Evolutionary conservation across 2,329 filamentous ascomycete species (phyloP).

Genomic region (Talaromyces atroroseus): DNA sequence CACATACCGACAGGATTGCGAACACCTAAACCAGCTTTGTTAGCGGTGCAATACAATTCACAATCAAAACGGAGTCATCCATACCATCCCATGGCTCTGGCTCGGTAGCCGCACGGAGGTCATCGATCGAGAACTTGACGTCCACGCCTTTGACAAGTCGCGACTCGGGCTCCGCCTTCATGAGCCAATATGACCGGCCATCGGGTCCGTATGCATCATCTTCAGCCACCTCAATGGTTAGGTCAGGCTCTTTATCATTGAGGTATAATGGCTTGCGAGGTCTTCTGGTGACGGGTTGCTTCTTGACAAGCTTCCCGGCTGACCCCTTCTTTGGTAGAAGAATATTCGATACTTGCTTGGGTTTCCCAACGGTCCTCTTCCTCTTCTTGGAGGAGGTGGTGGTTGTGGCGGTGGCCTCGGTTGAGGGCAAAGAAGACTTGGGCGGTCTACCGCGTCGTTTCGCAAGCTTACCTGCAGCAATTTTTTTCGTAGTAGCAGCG

Average conservation of each 20-base stretch:
- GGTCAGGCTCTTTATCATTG: slow-evolving; percentile 17
- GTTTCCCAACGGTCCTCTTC: slow-evolving; percentile 22
- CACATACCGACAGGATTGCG: slow-evolving; percentile 38
- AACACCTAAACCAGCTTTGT: slow-evolving; percentile 34
- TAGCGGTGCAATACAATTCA: slow-evolving; percentile 13
- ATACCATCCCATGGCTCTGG: slow-evolving; percentile 90
- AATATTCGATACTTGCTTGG: background rate
- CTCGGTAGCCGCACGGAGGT: slow-evolving; percentile 63
- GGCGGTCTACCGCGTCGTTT: slow-evolving; percentile 12
- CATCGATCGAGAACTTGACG: slow-evolving; percentile 91
- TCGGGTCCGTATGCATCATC: slow-evolving; percentile 18
- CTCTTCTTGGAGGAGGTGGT: slow-evolving; percentile 9
- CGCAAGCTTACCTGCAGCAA: slow-evolving; percentile 12
- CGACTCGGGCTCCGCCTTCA: slow-evolving; percentile 85
- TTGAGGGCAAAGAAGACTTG: background rate
- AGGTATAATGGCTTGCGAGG: slow-evolving; percentile 8
- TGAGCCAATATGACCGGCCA: slow-evolving; percentile 62
- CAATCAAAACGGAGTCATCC: slow-evolving; percentile 19
- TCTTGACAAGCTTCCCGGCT: slow-evolving; percentile 14
- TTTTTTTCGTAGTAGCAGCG: background rate
- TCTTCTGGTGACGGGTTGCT: slow-evolving; percentile 6
- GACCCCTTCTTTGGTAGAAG: slow-evolving; percentile 22
- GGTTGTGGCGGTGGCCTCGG: background rate
- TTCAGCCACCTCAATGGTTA: slow-evolving; percentile 12
- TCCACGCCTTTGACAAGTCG: slow-evolving; percentile 81